Percentiles rank a stretch among this genome's conserved stretches.
phyloP scores from a whole-genome alignment of 768 basidiomycete species.

The Tulasnella sp. region DNA sequence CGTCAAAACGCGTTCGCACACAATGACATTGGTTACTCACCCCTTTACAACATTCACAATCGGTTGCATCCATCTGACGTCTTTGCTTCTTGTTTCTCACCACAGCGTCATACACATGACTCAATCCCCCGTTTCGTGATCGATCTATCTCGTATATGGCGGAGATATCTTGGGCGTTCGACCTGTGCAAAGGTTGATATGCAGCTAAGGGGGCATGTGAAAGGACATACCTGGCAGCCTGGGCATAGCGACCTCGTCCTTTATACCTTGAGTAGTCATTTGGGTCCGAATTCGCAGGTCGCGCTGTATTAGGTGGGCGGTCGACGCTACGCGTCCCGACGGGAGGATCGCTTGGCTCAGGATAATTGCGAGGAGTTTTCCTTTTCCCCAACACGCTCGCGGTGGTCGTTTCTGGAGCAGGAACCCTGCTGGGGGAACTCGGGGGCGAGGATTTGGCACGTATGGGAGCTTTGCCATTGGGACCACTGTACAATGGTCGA shows the following conservation, averaged over 20 bases:
- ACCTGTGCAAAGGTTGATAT: conserved; percentile 19
- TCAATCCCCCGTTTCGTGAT: conserved; percentile 47
- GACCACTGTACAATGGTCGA: too few relatives aligned
- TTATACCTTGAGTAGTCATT: conserved; percentile 28
- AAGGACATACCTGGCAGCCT: not conserved
- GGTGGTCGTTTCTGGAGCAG: too few relatives aligned
- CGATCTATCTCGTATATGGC: conserved; percentile 55
- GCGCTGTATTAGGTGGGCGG: too few relatives aligned
- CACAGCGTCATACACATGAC: conserved; percentile 64
- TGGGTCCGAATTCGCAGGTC: too few relatives aligned
- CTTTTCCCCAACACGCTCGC: too few relatives aligned
- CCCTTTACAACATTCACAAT: conserved; percentile 72
- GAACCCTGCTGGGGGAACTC: too few relatives aligned
- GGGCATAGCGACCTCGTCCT: conserved; percentile 45
- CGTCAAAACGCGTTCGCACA: not conserved
- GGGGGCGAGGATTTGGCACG: too few relatives aligned
- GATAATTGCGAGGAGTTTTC: too few relatives aligned
- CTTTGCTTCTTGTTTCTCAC: conserved; percentile 55
- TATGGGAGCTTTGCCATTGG: too few relatives aligned
- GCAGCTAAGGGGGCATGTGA: not conserved
- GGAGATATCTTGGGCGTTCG: conserved; percentile 40
- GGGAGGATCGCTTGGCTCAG: too few relatives aligned
- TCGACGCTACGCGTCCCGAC: too few relatives aligned
- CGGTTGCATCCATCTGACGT: conserved; percentile 52
- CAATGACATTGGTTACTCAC: conserved; percentile 31